Evolutionary conservation across 2,329 filamentous ascomycete genomes (phyloP), one percentile per base, ranked within the genome.

Genomic region (Aureobasidium sp.): DNA sequence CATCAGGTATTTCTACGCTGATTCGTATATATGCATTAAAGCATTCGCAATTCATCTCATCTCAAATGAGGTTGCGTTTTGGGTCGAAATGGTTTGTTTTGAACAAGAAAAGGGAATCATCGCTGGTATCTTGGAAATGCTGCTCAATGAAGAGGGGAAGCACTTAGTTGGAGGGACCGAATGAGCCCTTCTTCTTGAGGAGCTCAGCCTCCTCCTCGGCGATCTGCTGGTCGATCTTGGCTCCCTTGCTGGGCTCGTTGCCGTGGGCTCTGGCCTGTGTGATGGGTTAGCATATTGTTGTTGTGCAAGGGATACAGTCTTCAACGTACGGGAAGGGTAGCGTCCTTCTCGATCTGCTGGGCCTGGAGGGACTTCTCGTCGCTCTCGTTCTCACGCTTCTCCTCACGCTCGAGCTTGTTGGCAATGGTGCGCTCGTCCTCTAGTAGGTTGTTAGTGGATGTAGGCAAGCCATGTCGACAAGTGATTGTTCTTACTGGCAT

Each of bases 341-440:
- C 80, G 67, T 90, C 86, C 68, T 83, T 74, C 76, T 88, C 81
- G 59, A 65, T 67, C 68, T 71, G 68, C 64, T 68, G 42, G 50
- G 66, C 67, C 67, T 79, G 76, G 48, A 74, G 64, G 49, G 67
- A 66, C 62, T 70, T 66, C 61, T 72, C 65, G 37, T 75, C 71
- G 1, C 63, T 61, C 14, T 83, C 78, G 30, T 80, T 67, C 58
- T 81, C 77, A 1, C 76, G 75, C 69, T 80, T 81, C 73, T 82
- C 79, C 69, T 86, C 87, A 21, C 83, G 82, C 29, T 79, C 87
- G 30, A 90, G 77, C 68, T 85, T 85, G 79, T 90, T 90, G 73
- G 84, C 84, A 59, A 90, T 89, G 47, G 85, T 79, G 70, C 87
- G 81, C 73, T 89, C 77, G 67, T 90, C 87, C 82, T 90, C 86